Percentiles rank a stretch among this genome's conserved stretches.
Conservation (phyloP, 73 alveolate species). For the Paramecium biaurelia region DNA sequence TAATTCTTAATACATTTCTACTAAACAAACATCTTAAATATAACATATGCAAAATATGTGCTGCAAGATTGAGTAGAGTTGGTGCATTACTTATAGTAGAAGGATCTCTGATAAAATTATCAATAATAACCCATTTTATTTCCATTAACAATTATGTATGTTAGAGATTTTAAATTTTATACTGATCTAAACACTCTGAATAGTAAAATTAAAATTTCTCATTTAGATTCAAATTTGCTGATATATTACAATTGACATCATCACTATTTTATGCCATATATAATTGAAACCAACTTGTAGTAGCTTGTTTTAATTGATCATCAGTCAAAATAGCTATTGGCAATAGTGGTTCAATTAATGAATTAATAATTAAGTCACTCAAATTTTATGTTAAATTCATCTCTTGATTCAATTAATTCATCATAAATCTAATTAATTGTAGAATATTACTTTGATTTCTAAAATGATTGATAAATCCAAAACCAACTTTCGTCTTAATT, state of each 20-base stretch:
- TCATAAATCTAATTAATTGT: background rate
- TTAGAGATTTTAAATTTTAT: background rate
- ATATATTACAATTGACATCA: background rate
- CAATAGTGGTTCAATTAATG: background rate
- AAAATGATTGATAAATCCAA: background rate
- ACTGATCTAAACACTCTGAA: background rate
- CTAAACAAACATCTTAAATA: conserved; percentile 12
- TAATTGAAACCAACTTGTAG: conserved; percentile 24
- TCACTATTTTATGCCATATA: background rate
- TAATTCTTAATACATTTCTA: conserved; percentile 1
- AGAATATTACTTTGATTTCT: background rate
- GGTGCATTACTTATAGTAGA: background rate
- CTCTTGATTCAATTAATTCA: background rate
- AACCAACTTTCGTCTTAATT: conserved; percentile 21
- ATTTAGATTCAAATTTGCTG: background rate
- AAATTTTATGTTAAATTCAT: background rate
- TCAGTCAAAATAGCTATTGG: background rate
- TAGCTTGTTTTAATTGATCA: background rate
- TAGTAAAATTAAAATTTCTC: background rate
- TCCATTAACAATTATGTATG: conserved; percentile 23
- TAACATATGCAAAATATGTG: background rate
- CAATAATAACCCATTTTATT: conserved; percentile 27
- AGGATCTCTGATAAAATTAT: conserved; percentile 1
- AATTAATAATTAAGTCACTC: background rate
- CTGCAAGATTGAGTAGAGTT: background rate